phyloP scores from a whole-genome alignment of 192 early-diverging fungal genomes.

The Chytriomyces hyalinus region DNA sequence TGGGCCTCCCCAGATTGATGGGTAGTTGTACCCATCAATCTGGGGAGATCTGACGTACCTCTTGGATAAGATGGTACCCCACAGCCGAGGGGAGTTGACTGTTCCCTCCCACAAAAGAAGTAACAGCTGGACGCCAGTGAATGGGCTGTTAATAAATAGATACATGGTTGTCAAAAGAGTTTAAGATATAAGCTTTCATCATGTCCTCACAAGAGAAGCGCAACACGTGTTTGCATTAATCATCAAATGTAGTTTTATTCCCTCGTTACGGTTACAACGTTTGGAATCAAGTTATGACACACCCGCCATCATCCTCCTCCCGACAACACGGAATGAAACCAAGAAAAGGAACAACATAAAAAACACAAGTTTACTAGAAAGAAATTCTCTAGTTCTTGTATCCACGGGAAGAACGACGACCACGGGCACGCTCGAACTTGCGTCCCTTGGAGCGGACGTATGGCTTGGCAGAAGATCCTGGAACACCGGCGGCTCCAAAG shows the following conservation, averaged over 20 bases:
- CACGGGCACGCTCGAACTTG: constrained; percentile 99
- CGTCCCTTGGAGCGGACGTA: constrained; percentile 98
- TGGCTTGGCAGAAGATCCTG: constrained; percentile 67
- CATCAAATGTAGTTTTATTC: neutral
- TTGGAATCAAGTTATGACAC: neutral
- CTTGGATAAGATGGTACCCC: too few species aligned
- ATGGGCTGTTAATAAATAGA: too few species aligned
- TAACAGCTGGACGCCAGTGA: too few species aligned
- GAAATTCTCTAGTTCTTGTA: constrained; percentile 71
- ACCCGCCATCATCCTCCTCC: neutral
- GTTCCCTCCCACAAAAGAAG: too few species aligned
- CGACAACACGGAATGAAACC: too few species aligned
- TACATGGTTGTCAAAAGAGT: too few species aligned
- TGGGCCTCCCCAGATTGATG: too few species aligned
- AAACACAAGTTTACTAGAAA: neutral
- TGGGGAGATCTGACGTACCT: too few species aligned
- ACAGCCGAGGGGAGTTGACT: too few species aligned
- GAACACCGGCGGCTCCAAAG: constrained; percentile 88
- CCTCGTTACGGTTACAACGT: neutral
- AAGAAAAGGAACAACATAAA: constrained; percentile 6
- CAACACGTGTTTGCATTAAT: neutral
- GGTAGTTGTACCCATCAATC: too few species aligned
- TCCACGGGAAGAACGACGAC: constrained; percentile 98
- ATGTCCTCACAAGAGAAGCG: neutral
- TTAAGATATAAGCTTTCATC: too few species aligned